Percentiles rank a stretch among this genome's conserved stretches.
Evolutionary conservation across 2,329 filamentous ascomycete species (phyloP).

Genomic region (Gnomoniopsis sp.): DNA sequence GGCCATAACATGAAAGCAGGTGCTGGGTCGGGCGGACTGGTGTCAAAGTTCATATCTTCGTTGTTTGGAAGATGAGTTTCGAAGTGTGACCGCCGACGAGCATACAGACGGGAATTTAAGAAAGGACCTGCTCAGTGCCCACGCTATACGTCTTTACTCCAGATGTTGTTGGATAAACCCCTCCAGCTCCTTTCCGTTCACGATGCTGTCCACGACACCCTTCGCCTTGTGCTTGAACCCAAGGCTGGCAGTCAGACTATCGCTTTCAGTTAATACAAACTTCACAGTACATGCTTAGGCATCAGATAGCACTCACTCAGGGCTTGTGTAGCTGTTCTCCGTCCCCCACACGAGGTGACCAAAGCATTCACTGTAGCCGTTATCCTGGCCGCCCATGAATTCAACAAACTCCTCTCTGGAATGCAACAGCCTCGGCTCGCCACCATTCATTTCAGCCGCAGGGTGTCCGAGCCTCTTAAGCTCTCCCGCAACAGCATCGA

Average conservation of each 20-base stretch:
- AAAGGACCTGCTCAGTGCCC: not conserved
- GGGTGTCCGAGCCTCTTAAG: constrained; percentile 15
- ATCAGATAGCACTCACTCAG: constrained; percentile 7
- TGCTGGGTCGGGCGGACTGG: not conserved
- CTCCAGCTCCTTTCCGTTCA: constrained; percentile 16
- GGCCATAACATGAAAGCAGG: constrained; percentile 31
- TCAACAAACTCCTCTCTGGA: constrained; percentile 14
- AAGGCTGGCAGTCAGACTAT: constrained; percentile 10
- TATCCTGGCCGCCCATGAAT: constrained; percentile 16
- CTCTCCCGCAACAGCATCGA: constrained; percentile 14
- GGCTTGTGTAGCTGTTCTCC: constrained; percentile 17
- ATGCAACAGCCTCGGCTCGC: constrained; percentile 6
- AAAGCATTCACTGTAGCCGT: constrained; percentile 15
- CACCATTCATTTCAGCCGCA: constrained; percentile 2
- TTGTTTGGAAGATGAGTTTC: constrained; percentile 3
- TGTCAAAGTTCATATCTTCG: constrained; percentile 10
- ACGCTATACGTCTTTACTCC: not conserved
- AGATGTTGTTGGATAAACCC: constrained; percentile 13
- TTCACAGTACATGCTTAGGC: not conserved
- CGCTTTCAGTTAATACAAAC: not conserved
- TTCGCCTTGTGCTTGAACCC: constrained; percentile 17
- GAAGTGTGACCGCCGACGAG: not conserved
- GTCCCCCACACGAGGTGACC: constrained; percentile 11
- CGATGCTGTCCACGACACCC: constrained; percentile 17
- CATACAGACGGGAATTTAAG: not conserved